Base-by-base conservation (phyloP, 139 green algal species). In the Chlamydomonas asymmetrica region DNA sequence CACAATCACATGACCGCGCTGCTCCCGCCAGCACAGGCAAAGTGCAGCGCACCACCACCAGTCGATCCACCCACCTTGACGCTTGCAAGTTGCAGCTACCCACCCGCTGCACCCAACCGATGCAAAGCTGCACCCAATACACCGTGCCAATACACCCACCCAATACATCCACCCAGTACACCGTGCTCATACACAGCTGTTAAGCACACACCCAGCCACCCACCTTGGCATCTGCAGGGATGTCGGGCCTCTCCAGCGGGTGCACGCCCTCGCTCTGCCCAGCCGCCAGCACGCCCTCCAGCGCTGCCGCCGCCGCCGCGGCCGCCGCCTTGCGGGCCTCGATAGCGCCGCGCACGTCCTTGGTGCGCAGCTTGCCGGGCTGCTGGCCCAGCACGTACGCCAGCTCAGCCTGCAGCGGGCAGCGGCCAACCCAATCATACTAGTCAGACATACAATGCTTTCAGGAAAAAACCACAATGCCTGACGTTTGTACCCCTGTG, bases 311-410 rank as follows among this genome's bases (percentile, higher is more conserved):
- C 61, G 81, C 57, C 43, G 62, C 31, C 45, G 70, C 63, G 35
- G 83, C 57, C 34, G 75, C 78, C 34, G 45, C 57, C 43, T 83
- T 84, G 23, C 78, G 78, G 6, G 35, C 22, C 32, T 61, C 52
- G 29, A 88, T 85, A 40, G 82, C 75, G 31, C 41, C 63, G 64
- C 84, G 80, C 22, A 91, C 76, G 67, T 91, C 86, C 52, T 89
- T 88, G 60, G 82, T 88, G 23, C 83, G 63, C 40, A 91, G 70
- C 76, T 80, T 86, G 31, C 78, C 82, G 41, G 71, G 78, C 61
- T 81, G 70, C 85, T 93, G 88, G 38, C 86, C 87, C 22, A 93
- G 75, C 63, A 93, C 78, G 61, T 84, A 86, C 2, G 59, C 79
- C 41, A 93, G 69, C 54, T 88, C 85, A 32, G 81, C 81, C n/a